Evolutionary conservation across 768 basidiomycete species (phyloP).

Genomic region (Pleurotus eryngii): DNA sequence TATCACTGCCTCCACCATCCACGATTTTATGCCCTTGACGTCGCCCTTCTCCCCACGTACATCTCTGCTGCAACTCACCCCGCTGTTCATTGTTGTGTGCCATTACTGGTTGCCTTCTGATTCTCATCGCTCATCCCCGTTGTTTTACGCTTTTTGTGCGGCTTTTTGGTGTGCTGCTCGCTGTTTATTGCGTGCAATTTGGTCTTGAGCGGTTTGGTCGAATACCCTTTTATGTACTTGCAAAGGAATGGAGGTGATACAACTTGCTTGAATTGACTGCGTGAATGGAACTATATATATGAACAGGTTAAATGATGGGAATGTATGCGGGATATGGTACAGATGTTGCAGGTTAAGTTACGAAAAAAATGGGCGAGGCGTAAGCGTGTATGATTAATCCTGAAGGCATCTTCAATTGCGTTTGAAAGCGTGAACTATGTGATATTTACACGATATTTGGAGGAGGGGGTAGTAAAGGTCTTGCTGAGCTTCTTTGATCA

Average conservation of each 20-base stretch:
- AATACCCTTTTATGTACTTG: conserved; percentile 45
- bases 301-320: not conserved
- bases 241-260: conserved; percentile 57
- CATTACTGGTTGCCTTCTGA: conserved; percentile 24
- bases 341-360: not conserved
- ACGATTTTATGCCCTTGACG: conserved; percentile 38
- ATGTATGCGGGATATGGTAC: not conserved
- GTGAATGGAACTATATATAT: conserved; percentile 1
- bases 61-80: conserved; percentile 20
- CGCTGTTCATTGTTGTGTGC: conserved; percentile 31
- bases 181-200: conserved; percentile 34
- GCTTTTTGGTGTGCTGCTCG: conserved; percentile 27
- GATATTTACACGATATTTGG: conserved; percentile 47
- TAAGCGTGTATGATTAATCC: conserved; percentile 8
- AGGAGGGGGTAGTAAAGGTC: conserved; percentile 62
- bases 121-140: conserved; percentile 27
- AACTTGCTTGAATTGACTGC: conserved; percentile 37
- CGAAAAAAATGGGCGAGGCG: not conserved
- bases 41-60: conserved; percentile 29
- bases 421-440: conserved; percentile 56
- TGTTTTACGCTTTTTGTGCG: conserved; percentile 17
- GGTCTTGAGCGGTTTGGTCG: conserved; percentile 31
- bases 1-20: conserved; percentile 11
- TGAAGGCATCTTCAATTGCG: conserved; percentile 16
- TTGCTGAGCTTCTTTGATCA: conserved; percentile 60